phyloP scores from a whole-genome alignment of 805 yeast genomes.

The Sugiyamaella valdiviana region DNA sequence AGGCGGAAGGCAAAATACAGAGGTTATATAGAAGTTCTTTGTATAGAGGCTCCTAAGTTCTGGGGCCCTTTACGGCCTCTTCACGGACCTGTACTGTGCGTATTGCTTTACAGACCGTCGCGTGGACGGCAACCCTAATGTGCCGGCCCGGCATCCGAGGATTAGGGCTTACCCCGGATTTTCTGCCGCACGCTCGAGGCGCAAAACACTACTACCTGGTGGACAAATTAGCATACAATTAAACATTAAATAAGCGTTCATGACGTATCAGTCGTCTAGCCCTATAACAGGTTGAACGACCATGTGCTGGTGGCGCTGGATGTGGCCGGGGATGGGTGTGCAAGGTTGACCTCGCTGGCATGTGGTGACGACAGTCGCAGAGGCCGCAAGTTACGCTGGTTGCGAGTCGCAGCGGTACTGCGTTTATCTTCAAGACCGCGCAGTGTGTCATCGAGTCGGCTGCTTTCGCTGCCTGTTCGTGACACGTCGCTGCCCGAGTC shows the following conservation, averaged over 20 bases:
- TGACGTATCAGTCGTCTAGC: neutral
- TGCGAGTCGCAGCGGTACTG: neutral
- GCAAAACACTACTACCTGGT: neutral
- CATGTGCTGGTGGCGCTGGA: neutral
- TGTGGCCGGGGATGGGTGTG: neutral
- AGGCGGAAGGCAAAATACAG: too few species aligned
- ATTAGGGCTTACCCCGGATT: neutral
- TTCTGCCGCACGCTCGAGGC: neutral
- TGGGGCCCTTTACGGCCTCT: too few species aligned
- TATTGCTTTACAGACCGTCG: too few species aligned
- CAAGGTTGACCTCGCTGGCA: neutral
- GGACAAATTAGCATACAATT: neutral
- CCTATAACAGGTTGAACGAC: neutral
- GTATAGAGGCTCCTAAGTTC: too few species aligned
- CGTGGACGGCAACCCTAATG: neutral
- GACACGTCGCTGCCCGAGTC: neutral
- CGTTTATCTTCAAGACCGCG: neutral
- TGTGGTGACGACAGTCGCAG: neutral
- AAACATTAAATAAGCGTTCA: neutral
- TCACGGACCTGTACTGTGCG: too few species aligned
- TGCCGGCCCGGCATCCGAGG: neutral
- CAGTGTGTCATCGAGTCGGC: neutral
- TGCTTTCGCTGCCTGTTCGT: neutral
- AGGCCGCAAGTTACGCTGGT: neutral
- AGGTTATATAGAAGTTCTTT: too few species aligned